Conservation (phyloP, 225 moss, liverwort and hornwort genomes). For the Bryum argenteum region DNA sequence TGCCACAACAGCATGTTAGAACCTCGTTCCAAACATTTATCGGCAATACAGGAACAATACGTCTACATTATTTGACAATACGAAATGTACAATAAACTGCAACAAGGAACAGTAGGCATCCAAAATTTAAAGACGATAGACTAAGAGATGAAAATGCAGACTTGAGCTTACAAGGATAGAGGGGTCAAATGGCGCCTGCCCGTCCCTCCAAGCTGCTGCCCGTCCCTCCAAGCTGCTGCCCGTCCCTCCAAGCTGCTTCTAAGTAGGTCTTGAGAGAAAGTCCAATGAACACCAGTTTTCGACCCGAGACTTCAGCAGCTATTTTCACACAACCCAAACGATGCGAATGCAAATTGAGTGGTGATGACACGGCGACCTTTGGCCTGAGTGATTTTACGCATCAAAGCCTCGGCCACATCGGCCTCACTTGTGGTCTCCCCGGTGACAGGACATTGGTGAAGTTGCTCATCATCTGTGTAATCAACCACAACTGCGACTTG, state of each 20-base stretch:
- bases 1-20: conserved; percentile 13
- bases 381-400: conserved; percentile 81
- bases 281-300: conserved; percentile 94
- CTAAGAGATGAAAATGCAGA: neutral
- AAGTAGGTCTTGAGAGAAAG: conserved; percentile 90
- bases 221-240: too few species aligned
- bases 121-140: neutral
- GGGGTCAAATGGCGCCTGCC: conserved; percentile 98
- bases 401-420: conserved; percentile 88
- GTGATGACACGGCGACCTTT: conserved; percentile 93
- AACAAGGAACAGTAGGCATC: neutral
- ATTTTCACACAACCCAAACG: conserved; percentile 87
- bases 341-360: conserved; percentile 99
- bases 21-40: neutral
- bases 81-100: neutral
- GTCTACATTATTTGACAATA: neutral
- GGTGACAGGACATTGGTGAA: conserved; percentile 93
- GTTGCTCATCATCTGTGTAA: conserved; percentile 96
- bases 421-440: conserved; percentile 95
- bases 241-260: conserved; percentile 97
- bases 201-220: too few species aligned
- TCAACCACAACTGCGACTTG: conserved; percentile 24
- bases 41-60: neutral
- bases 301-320: conserved; percentile 91
- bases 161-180: conserved; percentile 68